phyloP scores from a whole-genome alignment of 73 alveolate genomes.

The Paramecium caudatum region DNA sequence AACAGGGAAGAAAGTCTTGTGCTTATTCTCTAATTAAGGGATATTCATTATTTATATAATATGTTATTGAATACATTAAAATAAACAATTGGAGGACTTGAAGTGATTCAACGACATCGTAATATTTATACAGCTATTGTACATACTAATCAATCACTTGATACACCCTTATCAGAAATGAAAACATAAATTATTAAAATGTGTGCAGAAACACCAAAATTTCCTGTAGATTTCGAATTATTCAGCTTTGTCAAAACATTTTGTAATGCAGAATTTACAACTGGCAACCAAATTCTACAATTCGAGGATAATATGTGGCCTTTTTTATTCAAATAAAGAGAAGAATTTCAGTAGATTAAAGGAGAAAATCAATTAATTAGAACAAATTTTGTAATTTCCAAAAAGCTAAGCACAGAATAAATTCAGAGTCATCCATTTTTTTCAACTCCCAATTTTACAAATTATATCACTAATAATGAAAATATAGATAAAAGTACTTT shows the following conservation, averaged over 20 bases:
- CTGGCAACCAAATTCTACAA: conserved; percentile 6
- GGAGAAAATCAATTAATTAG: background rate
- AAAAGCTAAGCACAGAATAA: background rate
- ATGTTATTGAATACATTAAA: background rate
- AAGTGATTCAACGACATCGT: background rate
- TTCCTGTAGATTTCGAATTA: conserved; percentile 17
- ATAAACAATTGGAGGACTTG: conserved; percentile 46
- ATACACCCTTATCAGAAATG: background rate
- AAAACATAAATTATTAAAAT: background rate
- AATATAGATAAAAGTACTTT: no score
- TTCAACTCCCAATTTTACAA: background rate
- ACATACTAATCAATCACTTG: conserved; percentile 28
- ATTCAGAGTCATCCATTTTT: conserved; percentile 5
- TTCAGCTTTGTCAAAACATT: conserved; percentile 42
- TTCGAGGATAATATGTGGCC: conserved; percentile 13
- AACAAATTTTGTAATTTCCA: conserved; percentile 19
- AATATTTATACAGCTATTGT: conserved; percentile 34
- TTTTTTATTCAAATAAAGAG: background rate
- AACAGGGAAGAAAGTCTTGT: background rate
- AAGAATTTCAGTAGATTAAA: conserved; percentile 10
- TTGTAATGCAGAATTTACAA: conserved; percentile 28
- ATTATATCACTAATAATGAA: background rate
- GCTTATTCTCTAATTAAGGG: conserved; percentile 28
- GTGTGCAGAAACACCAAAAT: conserved; percentile 9
- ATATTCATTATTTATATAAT: no score